phyloP scores from a whole-genome alignment of 2,329 filamentous ascomycete species.

The Nemania bipapillata region DNA sequence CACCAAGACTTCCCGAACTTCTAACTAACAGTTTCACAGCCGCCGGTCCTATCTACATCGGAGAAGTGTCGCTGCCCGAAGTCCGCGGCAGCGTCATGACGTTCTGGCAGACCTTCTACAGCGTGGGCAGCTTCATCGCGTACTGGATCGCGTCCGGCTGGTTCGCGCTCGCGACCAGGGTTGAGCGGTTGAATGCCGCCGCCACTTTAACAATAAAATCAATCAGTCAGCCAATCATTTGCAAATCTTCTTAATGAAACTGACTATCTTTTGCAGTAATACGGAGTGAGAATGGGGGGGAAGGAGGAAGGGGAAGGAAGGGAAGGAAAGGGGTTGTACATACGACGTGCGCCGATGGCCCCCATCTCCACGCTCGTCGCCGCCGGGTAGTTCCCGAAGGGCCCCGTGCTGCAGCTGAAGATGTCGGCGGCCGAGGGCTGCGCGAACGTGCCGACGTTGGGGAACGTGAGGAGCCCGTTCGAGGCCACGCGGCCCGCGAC shows the following conservation, averaged over 20 bases:
- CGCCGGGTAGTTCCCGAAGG: conserved; percentile 61
- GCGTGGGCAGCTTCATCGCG: conserved; percentile 72
- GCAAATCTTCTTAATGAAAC: too few species aligned
- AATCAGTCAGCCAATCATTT: too few species aligned
- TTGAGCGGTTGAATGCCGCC: conserved; percentile 79
- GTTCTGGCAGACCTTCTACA: conserved; percentile 76
- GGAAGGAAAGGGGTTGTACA: background rate
- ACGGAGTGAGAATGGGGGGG: too few species aligned
- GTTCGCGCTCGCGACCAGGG: conserved; percentile 64
- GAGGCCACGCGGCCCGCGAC: conserved; percentile 57
- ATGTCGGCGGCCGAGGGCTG: conserved; percentile 58
- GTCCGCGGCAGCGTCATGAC: conserved; percentile 75
- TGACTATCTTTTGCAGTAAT: too few species aligned
- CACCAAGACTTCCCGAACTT: background rate
- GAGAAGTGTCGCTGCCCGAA: conserved; percentile 71
- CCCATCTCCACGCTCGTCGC: conserved; percentile 61
- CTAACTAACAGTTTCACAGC: conserved; percentile 54
- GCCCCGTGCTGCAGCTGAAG: conserved; percentile 57
- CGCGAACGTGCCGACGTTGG: conserved; percentile 55
- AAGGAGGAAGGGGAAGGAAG: background rate
- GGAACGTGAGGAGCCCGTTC: conserved; percentile 55
- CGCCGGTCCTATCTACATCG: conserved; percentile 76
- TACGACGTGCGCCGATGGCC: conserved; percentile 73
- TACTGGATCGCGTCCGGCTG: conserved; percentile 67
- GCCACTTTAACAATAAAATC: conserved; percentile 59